Evolutionary conservation across 2,329 filamentous ascomycete species (phyloP), one percentile per base, ranked within the genome.

Genomic region (Parastagonospora nodorum): DNA sequence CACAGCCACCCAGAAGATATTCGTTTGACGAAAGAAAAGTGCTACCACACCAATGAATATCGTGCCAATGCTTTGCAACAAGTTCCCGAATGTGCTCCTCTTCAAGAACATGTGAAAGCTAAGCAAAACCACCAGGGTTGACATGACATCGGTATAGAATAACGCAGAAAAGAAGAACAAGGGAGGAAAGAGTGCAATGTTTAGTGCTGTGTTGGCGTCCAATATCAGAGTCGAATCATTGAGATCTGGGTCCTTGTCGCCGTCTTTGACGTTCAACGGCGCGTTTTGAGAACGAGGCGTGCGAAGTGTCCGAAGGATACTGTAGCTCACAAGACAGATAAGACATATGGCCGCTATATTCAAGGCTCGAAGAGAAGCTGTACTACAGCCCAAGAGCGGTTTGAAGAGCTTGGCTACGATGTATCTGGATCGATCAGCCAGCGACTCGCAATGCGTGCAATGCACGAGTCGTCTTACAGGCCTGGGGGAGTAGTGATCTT

Each of bases 401-500:
- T 67, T 66, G 2, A 75, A 51, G 2, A 77, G 45, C 31, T 74
- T 71, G n/a, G 75, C 75, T 6, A 77, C 58, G 15, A 77, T 42
- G 57, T 80, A 80, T 36, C 75, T 76, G 35, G 9, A 31, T 7
- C 27, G 5, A n/a, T 62, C 28, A 55, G 48, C 53, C 73, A 24
- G 77, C 64, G 8, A 74, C 64, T 29, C 30, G 14, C 39, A n/a
- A 4, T 6, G 8, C 33, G 31, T 29, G 12, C 9, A 14, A 30
- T 19, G 10, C 11, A n/a, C 45, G 37, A 39, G 7, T 29, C 14
- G 76, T 65, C 61, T 42, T 75, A 80, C 64, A 99, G 77, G 30
- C 92, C 94, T 0, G 94, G 93, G 0, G 94, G 94, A 1, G 94
- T 99, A 0, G 94, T 99, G 68, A 99, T 94, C 72, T 97, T 99